Conservation (phyloP, 345 rosid genomes). For the Nephelium lappaceum region DNA sequence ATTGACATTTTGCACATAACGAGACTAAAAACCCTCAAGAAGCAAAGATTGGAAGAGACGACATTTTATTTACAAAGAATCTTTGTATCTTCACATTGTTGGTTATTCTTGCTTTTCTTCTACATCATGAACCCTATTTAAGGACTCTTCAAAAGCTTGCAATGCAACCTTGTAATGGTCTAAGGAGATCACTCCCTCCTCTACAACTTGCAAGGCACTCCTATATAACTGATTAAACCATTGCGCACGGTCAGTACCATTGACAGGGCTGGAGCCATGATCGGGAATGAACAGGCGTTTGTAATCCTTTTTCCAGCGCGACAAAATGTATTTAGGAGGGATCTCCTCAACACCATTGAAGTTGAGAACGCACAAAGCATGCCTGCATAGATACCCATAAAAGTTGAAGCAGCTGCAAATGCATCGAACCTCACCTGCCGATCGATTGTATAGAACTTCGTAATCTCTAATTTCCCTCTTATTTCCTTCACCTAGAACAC, state of each 20-base stretch:
- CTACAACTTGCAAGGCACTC: slow-evolving; percentile 63
- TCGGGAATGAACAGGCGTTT: slow-evolving; percentile 49
- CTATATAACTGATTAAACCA: slow-evolving; percentile 62
- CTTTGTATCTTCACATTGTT: not conserved
- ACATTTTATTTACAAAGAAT: slow-evolving; percentile 21
- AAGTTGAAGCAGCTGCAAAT: slow-evolving; percentile 84
- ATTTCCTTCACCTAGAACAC: slow-evolving; percentile 56
- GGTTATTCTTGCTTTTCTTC: slow-evolving; percentile 34
- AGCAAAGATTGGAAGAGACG: not conserved
- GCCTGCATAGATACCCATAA: slow-evolving; percentile 84
- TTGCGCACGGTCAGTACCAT: slow-evolving; percentile 35
- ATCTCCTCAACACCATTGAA: slow-evolving; percentile 76
- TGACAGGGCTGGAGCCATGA: slow-evolving; percentile 20
- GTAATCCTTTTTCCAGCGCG: slow-evolving; percentile 72
- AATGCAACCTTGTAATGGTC: slow-evolving; percentile 65
- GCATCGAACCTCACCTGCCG: slow-evolving; percentile 77
- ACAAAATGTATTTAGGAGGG: slow-evolving; percentile 56
- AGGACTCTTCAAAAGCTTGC: slow-evolving; percentile 53
- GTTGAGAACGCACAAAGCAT: slow-evolving; percentile 75
- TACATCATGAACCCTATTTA: slow-evolving; percentile 54
- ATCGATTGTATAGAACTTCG: slow-evolving; percentile 76
- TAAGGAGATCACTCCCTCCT: slow-evolving; percentile 65
- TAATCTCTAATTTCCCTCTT: slow-evolving; percentile 61
- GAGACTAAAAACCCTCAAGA: not conserved
- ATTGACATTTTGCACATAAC: not conserved